These are phyloP conservation scores for Baorangia bicolor DNA, from an alignment of 768 basidiomycete genomes.

Conservation along the genomic window DNA sequence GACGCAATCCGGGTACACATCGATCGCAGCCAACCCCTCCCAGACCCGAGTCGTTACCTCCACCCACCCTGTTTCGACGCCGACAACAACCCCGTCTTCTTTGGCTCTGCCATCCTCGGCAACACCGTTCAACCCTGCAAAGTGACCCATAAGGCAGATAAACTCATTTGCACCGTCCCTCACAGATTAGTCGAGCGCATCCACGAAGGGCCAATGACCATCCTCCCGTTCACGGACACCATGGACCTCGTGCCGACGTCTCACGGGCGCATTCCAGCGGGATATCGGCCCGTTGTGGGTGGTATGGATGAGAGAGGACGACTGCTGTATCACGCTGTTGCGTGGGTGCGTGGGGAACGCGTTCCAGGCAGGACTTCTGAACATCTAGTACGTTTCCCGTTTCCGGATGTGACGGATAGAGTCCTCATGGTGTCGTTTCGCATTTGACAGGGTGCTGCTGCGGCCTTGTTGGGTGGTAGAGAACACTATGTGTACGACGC, in stretches of 20 bases:
- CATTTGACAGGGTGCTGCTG: no score
- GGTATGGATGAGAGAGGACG: no score
- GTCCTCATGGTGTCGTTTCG: not conserved
- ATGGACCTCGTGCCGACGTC: no score
- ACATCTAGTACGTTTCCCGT: not conserved
- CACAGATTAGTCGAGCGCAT: not conserved
- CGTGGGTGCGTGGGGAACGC: no score
- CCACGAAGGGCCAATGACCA: constrained; percentile 1
- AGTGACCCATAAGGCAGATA: constrained; percentile 1
- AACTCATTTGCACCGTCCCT: not conserved
- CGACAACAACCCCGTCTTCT: not conserved
- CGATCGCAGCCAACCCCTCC: no score
- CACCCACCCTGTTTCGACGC: constrained; percentile 9
- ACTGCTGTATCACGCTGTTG: no score
- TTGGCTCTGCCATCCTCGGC: no score
- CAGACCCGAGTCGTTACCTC: no score
- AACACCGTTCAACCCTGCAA: constrained; percentile 2
- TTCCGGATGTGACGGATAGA: not conserved
- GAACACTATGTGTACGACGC: no score
- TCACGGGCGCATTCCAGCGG: constrained; percentile 1
- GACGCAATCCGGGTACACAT: no score
- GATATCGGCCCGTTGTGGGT: constrained; percentile 1
- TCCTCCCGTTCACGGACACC: constrained; percentile 5
- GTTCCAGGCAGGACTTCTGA: no score
- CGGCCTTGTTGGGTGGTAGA: no score